Evolutionary conservation across 805 yeast species (phyloP).

Genomic region (Barnettozyma vustinii): DNA sequence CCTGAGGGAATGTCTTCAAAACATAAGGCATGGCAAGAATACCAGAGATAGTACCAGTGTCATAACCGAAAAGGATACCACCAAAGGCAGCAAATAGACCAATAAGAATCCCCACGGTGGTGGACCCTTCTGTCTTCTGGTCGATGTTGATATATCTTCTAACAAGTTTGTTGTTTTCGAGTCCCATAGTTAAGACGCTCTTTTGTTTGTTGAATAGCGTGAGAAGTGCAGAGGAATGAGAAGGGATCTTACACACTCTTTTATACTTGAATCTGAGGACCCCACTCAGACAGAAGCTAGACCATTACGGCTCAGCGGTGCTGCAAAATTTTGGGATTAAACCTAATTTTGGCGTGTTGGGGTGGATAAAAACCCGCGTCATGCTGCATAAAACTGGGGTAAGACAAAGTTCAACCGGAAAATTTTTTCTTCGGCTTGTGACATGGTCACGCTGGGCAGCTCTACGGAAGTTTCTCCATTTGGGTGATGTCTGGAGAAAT

Average conservation of each 20-base stretch:
- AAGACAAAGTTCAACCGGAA: not conserved
- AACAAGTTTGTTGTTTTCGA: constrained; percentile 35
- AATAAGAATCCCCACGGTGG: constrained; percentile 42
- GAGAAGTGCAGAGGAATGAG: not conserved
- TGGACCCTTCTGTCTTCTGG: constrained; percentile 44
- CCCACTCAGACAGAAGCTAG: not conserved
- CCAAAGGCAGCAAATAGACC: constrained; percentile 65
- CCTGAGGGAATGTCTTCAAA: constrained; percentile 35
- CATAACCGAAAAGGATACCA: constrained; percentile 63
- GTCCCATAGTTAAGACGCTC: constrained; percentile 8
- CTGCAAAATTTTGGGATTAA: not conserved
- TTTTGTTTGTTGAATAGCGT: not conserved
- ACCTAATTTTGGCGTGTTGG: not conserved
- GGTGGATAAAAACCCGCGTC: not conserved
- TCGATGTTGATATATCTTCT: constrained; percentile 37
- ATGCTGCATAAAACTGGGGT: not conserved
- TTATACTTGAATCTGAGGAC: not conserved
- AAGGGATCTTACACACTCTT: not conserved
- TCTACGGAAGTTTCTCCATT: not conserved
- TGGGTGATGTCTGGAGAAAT: not conserved
- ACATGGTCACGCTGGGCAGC: not conserved
- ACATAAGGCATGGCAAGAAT: constrained; percentile 61
- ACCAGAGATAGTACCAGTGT: constrained; percentile 64
- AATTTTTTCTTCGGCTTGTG: not conserved
- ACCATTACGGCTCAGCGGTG: not conserved